Evolutionary conservation across 441 rosid species (phyloP).

Genomic region (Adansonia madagascariensis): DNA sequence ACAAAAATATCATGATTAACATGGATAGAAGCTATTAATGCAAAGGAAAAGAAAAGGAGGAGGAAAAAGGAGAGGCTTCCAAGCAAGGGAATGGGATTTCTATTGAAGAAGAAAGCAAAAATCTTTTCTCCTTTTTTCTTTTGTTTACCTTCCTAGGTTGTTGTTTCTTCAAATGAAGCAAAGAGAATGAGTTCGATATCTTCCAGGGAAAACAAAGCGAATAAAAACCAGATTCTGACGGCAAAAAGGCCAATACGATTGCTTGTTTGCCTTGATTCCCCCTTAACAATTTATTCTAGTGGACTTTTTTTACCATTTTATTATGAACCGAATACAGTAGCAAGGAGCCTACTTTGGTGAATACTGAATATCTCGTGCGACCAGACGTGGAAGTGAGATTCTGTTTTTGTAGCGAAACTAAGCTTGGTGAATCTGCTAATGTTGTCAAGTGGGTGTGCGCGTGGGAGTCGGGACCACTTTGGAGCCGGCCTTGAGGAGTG

Average conservation of each 20-base stretch:
- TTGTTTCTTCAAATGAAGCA: constrained; percentile 43
- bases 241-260: not conserved
- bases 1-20: constrained; percentile 8
- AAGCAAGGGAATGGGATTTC: constrained; percentile 41
- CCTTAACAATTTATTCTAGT: not conserved
- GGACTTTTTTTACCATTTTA: not conserved
- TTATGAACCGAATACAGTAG: too few species aligned
- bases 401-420: not conserved
- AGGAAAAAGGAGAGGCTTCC: constrained; percentile 13
- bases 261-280: constrained; percentile 11
- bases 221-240: constrained; percentile 6
- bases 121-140: constrained; percentile 14
- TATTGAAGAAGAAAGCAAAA: constrained; percentile 42
- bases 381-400: not conserved
- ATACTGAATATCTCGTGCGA: not conserved
- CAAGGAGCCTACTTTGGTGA: too few species aligned
- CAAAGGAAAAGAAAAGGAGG: not conserved
- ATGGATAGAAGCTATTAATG: constrained; percentile 25
- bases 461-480: not conserved
- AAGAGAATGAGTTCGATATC: constrained; percentile 43
- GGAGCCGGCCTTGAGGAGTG: not conserved
- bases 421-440: not conserved
- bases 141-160: not conserved
- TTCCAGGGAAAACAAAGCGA: not conserved
- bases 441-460: not conserved